Base-by-base conservation (phyloP, 2,329 filamentous ascomycete genomes). In the Aureobasidium sp. region DNA sequence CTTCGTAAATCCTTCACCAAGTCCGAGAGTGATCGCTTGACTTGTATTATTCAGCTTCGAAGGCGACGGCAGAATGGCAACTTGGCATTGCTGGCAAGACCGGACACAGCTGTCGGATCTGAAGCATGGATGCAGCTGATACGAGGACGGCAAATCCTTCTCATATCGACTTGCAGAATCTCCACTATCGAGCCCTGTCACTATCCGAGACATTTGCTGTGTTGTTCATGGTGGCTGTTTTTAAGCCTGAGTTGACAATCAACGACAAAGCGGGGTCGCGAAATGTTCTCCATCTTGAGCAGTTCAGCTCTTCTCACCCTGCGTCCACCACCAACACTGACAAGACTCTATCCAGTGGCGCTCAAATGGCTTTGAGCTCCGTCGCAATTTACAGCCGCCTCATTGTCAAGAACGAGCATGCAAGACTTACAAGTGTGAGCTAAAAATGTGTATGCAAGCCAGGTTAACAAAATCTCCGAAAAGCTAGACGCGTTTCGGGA, bases 151-250 rank as follows among this genome's bases (percentile, higher is more conserved):
- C 25, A 9, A 32, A 55, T 55, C 37, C 52, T 55, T 21, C 39
- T n/a, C 39, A 44, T 44, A 29, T 41, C 37, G n/a, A 34, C 27
- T 9, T 44, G 52, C 52, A 55, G 52, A 44, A 44, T 55, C 27
- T 55, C 52, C 52, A 55, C 52, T 55, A 55, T 55, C 52, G 39
- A 34, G 52, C 52, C 37, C 39, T 55, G n/a, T 32, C 29, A 13
- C 6, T 55, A 25, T 27, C 52, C 52, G 52, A 55, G 52, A 55
- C 52, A 55, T 55, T 34, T 37, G 27, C 27, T 21, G 49, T 21
- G 21, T 21, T 21, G 21, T 21, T 21, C 21, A 21, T 21, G 21
- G 21, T 52, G 36, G 36, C 36, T 21, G 39, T 32, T 44, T 16
- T 42, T 34, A 29, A 55, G 52, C 39, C 52, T 55, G 39, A 30